These are phyloP conservation scores for Perkinsus olseni DNA, from an alignment of 169 alveolate genomes.

Conservation along the genomic window DNA sequence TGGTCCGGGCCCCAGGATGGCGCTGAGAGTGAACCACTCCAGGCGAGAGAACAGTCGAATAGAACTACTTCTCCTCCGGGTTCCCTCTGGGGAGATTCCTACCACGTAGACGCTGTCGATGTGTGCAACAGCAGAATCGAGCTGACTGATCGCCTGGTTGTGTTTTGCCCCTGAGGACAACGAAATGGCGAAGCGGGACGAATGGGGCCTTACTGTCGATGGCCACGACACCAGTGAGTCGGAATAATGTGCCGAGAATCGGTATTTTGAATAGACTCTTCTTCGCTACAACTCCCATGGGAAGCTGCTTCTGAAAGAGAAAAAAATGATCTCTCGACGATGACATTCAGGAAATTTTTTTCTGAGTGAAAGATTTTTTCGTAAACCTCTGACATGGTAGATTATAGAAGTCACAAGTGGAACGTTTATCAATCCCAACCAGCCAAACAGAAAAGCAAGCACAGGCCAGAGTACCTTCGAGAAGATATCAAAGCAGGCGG, in stretches of 20 bases:
- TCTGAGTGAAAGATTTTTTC: too few species aligned
- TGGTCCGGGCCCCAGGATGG: background rate
- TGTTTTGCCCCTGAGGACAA: background rate
- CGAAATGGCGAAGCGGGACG: background rate
- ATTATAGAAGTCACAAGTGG: too few species aligned
- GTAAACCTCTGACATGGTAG: too few species aligned
- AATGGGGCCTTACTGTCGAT: background rate
- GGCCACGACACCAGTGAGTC: background rate
- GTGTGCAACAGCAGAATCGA: background rate
- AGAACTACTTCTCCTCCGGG: background rate
- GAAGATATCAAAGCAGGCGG: background rate
- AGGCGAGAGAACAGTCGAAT: background rate
- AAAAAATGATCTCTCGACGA: background rate
- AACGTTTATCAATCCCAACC: too few species aligned
- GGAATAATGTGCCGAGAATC: background rate
- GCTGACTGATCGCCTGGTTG: background rate
- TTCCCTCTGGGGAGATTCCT: background rate
- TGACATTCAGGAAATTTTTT: background rate
- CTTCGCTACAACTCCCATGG: background rate
- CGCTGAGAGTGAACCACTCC: background rate
- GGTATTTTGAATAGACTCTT: background rate
- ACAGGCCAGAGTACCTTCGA: too few species aligned
- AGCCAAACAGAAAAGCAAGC: too few species aligned
- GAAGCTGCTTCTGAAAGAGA: background rate
- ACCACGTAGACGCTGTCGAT: background rate